Evolutionary conservation across 2,329 filamentous ascomycete genomes (phyloP).

Genomic region (Sporothrix brunneoviolacea): DNA sequence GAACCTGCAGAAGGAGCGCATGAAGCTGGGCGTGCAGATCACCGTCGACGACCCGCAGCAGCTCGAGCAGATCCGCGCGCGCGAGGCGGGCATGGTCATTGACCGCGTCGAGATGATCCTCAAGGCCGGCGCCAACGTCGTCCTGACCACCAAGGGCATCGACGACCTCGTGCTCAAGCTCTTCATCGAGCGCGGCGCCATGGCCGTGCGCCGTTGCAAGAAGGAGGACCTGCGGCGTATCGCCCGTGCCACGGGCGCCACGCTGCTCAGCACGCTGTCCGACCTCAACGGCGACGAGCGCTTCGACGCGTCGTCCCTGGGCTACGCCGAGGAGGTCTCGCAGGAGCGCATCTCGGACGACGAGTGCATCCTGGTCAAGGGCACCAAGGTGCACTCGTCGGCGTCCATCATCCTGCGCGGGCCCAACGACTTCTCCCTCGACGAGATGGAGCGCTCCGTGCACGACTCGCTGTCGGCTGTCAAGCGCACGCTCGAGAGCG

Average conservation of each 20-base stretch:
- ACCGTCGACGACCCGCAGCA: slow-evolving; percentile 96
- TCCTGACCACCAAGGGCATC: slow-evolving; percentile 97
- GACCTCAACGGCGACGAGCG: slow-evolving; percentile 97
- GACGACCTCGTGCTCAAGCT: slow-evolving; percentile 92
- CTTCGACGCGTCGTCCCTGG: slow-evolving; percentile 85
- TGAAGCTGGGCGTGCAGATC: slow-evolving; percentile 98
- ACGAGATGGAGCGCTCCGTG: slow-evolving; percentile 98
- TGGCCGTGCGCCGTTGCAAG: slow-evolving; percentile 94
- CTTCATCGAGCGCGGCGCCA: slow-evolving; percentile 89
- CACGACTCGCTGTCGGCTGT: slow-evolving; percentile 96
- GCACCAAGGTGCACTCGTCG: slow-evolving; percentile 87
- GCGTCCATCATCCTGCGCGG: slow-evolving; percentile 95
- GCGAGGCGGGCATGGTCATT: slow-evolving; percentile 87
- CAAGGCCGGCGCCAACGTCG: slow-evolving; percentile 92
- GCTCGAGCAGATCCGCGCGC: slow-evolving; percentile 90
- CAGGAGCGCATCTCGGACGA: slow-evolving; percentile 98
- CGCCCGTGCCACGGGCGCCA: slow-evolving; percentile 91
- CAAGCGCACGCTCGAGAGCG: slow-evolving; percentile 93
- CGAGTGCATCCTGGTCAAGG: slow-evolving; percentile 94
- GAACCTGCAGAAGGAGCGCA: slow-evolving; percentile 97
- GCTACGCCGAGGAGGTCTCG: slow-evolving; percentile 89
- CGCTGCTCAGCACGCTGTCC: slow-evolving; percentile 84
- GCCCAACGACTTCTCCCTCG: slow-evolving; percentile 90
- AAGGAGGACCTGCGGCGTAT: slow-evolving; percentile 97
- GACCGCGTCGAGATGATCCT: slow-evolving; percentile 96